Evolutionary conservation across 805 yeast species (phyloP).

Genomic region (Myxozyma geophila): DNA sequence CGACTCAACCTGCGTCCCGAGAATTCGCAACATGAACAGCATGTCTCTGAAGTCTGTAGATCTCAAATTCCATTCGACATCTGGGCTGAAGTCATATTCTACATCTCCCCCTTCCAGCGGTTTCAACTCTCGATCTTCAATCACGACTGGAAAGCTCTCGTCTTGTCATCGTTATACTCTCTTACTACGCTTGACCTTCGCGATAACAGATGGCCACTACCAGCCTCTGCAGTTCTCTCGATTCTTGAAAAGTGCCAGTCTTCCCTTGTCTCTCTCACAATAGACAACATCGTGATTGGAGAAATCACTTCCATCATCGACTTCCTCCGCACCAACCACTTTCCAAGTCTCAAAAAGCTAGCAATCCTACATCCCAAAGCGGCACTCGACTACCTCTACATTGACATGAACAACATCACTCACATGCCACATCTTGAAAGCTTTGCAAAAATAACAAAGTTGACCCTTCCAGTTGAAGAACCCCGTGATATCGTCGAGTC

Average conservation of each 20-base stretch:
- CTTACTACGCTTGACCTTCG: slow-evolving; percentile 3
- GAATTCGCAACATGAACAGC: background rate
- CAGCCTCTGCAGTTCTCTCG: background rate
- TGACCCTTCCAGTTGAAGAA: slow-evolving; percentile 12
- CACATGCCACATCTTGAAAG: background rate
- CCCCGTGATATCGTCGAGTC: slow-evolving; percentile 17
- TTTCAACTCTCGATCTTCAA: background rate
- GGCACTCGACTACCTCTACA: slow-evolving; percentile 7
- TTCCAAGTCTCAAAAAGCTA: slow-evolving; percentile 1
- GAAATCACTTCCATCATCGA: background rate
- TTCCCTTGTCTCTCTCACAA: background rate
- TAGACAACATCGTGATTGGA: background rate
- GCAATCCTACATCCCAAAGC: slow-evolving; percentile 5
- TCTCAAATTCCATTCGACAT: slow-evolving; percentile 6
- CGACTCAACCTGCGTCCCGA: background rate
- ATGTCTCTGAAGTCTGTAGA: background rate
- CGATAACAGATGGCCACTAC: slow-evolving; percentile 7
- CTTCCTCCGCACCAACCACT: background rate
- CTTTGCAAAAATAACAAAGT: background rate
- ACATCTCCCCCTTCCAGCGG: background rate
- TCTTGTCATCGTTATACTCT: background rate
- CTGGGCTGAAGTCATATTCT: background rate
- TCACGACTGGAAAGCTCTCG: background rate
- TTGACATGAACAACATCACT: background rate
- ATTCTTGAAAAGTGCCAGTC: background rate